These are phyloP conservation scores for Diplogelasinospora grovesii DNA, from an alignment of 495 filamentous ascomycete genomes.

Conservation along the genomic window DNA sequence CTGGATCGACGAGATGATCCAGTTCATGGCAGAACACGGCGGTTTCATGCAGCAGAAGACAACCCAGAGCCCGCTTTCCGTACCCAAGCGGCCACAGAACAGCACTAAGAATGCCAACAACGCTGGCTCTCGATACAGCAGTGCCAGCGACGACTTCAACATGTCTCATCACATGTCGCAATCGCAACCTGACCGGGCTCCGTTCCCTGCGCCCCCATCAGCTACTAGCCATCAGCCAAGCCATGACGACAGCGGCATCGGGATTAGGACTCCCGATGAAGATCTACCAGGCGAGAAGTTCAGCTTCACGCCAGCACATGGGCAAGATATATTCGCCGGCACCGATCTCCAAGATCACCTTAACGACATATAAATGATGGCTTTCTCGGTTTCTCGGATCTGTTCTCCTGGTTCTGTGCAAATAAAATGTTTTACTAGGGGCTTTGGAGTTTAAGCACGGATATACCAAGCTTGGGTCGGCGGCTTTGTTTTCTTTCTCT, in stretches of 20 bases:
- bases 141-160: conserved; percentile 36
- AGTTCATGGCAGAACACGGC: conserved; percentile 85
- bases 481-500: too few relatives aligned
- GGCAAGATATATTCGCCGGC: conserved; percentile 24
- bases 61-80: conserved; percentile 10
- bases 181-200: conserved; percentile 35
- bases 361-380: conserved; percentile 6
- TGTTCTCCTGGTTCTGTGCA: neutral
- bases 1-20: conserved; percentile 92
- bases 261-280: conserved; percentile 55
- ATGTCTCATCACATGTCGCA: conserved; percentile 27
- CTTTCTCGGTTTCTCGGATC: neutral
- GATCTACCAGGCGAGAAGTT: conserved; percentile 51
- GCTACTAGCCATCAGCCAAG: conserved; percentile 25
- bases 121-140: conserved; percentile 35
- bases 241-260: conserved; percentile 67
- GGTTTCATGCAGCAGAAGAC: conserved; percentile 66
- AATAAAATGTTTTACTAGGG: neutral
- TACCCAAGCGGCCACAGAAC: conserved; percentile 24
- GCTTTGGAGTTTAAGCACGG: conserved; percentile 1
- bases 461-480: neutral
- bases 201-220: conserved; percentile 31
- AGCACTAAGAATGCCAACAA: conserved; percentile 23
- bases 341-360: conserved; percentile 20
- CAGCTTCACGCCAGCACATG: conserved; percentile 25